A percentile compares a stretch with the other conserved stretches of the same genome.
Conservation (phyloP, 768 basidiomycete species). For the Phylloporus scabripes region DNA sequence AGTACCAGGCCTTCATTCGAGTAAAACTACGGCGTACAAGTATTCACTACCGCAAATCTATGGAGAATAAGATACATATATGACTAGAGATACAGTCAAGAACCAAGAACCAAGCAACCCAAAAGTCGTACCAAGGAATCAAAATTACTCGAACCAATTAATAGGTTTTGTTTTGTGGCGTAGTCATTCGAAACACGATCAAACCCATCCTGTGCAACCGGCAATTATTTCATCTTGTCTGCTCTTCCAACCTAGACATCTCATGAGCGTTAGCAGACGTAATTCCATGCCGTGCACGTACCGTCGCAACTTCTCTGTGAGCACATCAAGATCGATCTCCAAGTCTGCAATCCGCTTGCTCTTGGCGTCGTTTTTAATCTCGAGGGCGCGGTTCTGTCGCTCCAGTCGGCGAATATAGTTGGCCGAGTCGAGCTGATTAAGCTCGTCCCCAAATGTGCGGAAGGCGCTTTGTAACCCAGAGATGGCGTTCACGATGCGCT, state of each 20-base stretch:
- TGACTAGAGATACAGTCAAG: not conserved
- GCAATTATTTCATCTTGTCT: not conserved
- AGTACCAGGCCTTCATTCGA: not conserved
- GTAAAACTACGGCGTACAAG: not conserved
- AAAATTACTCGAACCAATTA: not conserved
- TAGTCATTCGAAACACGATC: not conserved
- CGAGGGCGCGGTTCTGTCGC: constrained; percentile 32
- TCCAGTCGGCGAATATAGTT: constrained; percentile 37
- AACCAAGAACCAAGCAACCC: not conserved
- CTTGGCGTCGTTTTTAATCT: constrained; percentile 33
- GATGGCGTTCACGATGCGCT: constrained; percentile 18
- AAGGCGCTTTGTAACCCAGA: not conserved
- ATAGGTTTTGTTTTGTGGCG: not conserved
- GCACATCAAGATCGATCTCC: constrained; percentile 2
- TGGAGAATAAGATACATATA: not conserved
- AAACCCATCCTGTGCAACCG: not conserved
- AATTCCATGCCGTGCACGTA: not conserved
- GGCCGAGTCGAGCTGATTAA: constrained; percentile 14
- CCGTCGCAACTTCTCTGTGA: not conserved
- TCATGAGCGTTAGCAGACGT: not conserved
- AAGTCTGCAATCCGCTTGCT: constrained; percentile 14
- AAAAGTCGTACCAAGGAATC: not conserved
- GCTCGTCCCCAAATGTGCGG: constrained; percentile 2
- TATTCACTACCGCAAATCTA: not conserved
- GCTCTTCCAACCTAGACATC: not conserved